Evolutionary conservation across 768 basidiomycete species (phyloP).

Genomic region (Porphyrellus cyaneotinctus): DNA sequence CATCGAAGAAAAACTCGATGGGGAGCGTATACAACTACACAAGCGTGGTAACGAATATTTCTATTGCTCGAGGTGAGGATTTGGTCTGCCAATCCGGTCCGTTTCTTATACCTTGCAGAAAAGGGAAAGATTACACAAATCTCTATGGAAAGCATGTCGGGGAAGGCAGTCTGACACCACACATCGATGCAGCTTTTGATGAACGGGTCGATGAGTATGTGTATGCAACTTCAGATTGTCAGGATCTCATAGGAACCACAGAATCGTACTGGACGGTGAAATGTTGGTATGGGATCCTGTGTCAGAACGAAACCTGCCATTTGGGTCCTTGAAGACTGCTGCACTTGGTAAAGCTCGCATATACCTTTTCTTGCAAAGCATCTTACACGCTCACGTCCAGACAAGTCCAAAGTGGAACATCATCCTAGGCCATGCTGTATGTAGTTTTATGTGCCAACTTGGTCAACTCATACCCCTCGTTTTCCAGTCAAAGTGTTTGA

Average conservation of each 20-base stretch:
- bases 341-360: constrained; percentile 59
- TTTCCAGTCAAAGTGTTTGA: constrained; percentile 94
- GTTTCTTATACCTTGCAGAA: constrained; percentile 42
- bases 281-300: constrained; percentile 98
- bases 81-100: not conserved
- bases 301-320: constrained; percentile 82
- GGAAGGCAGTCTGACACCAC: constrained; percentile 84
- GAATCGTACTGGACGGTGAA: constrained; percentile 94
- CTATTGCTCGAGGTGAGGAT: constrained; percentile 79
- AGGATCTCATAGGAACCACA: constrained; percentile 29
- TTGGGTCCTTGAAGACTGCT: constrained; percentile 91
- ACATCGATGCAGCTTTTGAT: constrained; percentile 74
- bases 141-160: constrained; percentile 86
- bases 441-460: constrained; percentile 26
- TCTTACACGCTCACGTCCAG: constrained; percentile 33
- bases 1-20: constrained; percentile 97
- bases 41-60: constrained; percentile 88
- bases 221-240: not conserved
- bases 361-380: not conserved
- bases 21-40: constrained; percentile 94
- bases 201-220: constrained; percentile 75
- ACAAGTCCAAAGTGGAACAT: constrained; percentile 63
- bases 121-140: constrained; percentile 88
- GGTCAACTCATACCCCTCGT: not conserved
- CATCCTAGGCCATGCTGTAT: constrained; percentile 89